phyloP scores from a whole-genome alignment of 1,139 yeast genomes.

The Yamadazyma dendronema region DNA sequence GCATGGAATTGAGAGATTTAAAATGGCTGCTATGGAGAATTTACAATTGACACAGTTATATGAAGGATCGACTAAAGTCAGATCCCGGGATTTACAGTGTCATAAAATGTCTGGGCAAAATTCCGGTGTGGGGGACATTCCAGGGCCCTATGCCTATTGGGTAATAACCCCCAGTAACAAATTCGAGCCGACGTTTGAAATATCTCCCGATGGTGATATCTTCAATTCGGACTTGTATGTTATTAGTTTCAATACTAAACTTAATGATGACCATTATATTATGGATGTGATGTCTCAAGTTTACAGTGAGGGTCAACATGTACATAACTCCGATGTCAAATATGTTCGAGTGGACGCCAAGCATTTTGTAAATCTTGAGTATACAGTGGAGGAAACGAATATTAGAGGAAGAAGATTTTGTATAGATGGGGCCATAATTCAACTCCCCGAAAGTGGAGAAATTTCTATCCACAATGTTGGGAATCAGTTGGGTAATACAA shows the following conservation, averaged over 20 bases:
- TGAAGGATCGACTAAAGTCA: slow-evolving; percentile 34
- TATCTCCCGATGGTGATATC: slow-evolving; percentile 69
- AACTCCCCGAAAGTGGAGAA: slow-evolving; percentile 26
- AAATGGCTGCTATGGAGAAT: slow-evolving; percentile 62
- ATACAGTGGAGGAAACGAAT: slow-evolving; percentile 18
- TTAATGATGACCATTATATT: slow-evolving; percentile 29
- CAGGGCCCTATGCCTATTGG: slow-evolving; percentile 63
- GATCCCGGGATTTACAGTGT: slow-evolving; percentile 4
- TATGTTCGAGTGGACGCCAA: slow-evolving; percentile 35
- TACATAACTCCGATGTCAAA: slow-evolving; percentile 27
- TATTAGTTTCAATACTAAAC: slow-evolving; percentile 49
- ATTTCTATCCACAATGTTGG: slow-evolving; percentile 8
- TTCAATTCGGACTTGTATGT: slow-evolving; percentile 50
- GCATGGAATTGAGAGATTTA: slow-evolving; percentile 66
- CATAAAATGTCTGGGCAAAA: no score
- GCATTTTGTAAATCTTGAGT: slow-evolving; percentile 25
- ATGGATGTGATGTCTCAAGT: slow-evolving; percentile 59
- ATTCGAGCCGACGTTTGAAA: slow-evolving; percentile 66
- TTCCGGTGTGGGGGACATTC: slow-evolving; percentile 6
- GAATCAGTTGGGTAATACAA: not conserved
- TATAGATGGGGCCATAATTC: slow-evolving; percentile 50
- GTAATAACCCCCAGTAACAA: slow-evolving; percentile 59
- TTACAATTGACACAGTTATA: slow-evolving; percentile 50
- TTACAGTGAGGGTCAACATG: slow-evolving; percentile 57
- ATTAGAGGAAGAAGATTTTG: slow-evolving; percentile 49